A percentile compares a stretch with the other conserved stretches of the same genome.
Conservation (phyloP, 345 rosid genomes). For the Angophora floribunda region DNA sequence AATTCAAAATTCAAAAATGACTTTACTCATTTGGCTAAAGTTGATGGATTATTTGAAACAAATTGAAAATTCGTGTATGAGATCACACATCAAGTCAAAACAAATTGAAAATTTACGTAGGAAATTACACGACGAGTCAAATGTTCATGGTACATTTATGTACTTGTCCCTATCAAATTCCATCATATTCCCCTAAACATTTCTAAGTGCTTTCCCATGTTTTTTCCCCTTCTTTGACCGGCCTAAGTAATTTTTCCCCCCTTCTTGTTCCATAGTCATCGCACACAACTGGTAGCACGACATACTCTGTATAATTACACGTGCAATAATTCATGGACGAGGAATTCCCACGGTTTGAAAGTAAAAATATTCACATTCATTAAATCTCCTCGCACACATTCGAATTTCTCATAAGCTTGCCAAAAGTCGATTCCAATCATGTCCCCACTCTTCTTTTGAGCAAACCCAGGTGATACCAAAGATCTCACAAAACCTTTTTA, state of each 20-base stretch:
- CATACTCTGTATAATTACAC: background rate
- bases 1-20: accelerated
- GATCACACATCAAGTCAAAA: no score
- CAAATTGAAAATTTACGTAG: accelerated
- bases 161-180: background rate
- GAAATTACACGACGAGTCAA: no score
- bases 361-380: background rate
- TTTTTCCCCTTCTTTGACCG: background rate
- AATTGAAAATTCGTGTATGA: accelerated
- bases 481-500: conserved; percentile 40
- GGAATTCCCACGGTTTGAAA: background rate
- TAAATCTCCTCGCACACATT: background rate
- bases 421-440: background rate
- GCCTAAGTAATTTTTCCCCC: background rate
- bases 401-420: background rate
- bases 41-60: accelerated
- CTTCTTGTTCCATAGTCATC: background rate
- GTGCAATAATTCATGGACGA: background rate
- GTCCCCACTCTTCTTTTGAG: background rate
- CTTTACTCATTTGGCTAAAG: accelerated
- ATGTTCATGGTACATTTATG: no score
- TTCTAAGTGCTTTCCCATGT: background rate
- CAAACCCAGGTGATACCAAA: background rate
- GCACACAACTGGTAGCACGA: background rate
- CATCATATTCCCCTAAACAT: background rate